Percentiles rank a stretch among this genome's conserved stretches.
Evolutionary conservation across 164 flowering plant species (phyloP).

Genomic region (Liriodendron chinense): DNA sequence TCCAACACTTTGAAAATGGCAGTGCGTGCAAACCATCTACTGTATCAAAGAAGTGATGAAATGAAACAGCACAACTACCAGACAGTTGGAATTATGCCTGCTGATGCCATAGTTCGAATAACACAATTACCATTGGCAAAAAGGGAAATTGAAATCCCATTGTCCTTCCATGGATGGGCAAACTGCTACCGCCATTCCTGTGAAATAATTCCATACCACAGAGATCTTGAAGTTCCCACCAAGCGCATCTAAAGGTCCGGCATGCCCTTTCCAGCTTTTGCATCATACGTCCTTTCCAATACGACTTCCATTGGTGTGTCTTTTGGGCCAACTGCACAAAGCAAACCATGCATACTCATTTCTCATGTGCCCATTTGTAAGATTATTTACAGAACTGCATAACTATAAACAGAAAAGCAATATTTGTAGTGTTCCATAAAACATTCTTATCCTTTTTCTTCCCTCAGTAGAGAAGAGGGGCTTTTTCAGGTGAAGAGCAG

Average conservation of each 20-base stretch:
- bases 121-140: background rate
- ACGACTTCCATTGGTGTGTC: conserved; percentile 85
- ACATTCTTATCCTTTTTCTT: background rate
- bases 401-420: background rate
- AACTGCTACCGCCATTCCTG: background rate
- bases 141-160: background rate
- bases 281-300: conserved; percentile 76
- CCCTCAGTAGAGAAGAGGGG: background rate
- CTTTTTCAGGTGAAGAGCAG: no score
- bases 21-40: no score
- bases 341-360: background rate
- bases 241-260: conserved; percentile 44
- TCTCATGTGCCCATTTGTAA: background rate
- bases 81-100: no score
- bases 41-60: no score
- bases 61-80: no score
- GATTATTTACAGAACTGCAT: no score
- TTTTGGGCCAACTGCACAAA: conserved; percentile 81
- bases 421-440: background rate
- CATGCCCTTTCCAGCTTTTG: conserved; percentile 85
- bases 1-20: no score
- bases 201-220: background rate
- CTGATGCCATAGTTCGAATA: background rate
- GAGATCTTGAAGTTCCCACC: background rate
- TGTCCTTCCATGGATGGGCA: background rate